phyloP scores from a whole-genome alignment of 2,329 filamentous ascomycete genomes.

The Neopestalotiopsis sp. region DNA sequence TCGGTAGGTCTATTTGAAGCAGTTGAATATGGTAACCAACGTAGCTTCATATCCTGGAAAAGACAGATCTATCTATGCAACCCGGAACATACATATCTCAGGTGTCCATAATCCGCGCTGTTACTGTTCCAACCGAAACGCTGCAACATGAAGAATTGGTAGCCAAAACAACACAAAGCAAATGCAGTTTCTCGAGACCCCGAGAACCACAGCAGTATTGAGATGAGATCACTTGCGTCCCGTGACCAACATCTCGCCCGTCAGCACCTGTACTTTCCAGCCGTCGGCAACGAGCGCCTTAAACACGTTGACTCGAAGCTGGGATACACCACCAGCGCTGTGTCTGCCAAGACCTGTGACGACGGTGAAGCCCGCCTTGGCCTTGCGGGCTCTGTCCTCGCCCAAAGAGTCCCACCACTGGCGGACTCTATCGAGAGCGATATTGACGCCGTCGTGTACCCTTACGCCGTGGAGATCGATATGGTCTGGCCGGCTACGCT shows the following conservation, averaged over 20 bases:
- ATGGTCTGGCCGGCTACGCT: constrained; percentile 63
- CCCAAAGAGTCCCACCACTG: constrained; percentile 79
- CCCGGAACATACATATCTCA: neutral
- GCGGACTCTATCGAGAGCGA: constrained; percentile 69
- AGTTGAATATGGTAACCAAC: too few species aligned
- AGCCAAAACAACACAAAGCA: neutral
- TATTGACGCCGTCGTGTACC: constrained; percentile 81
- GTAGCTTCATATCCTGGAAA: too few species aligned
- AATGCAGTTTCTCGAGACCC: neutral
- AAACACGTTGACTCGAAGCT: constrained; percentile 79
- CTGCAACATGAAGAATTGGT: neutral
- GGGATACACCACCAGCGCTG: constrained; percentile 75
- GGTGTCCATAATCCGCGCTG: neutral
- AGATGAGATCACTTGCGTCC: constrained; percentile 52
- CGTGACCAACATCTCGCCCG: constrained; percentile 72
- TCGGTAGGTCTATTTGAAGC: too few species aligned
- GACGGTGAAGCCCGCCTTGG: constrained; percentile 68
- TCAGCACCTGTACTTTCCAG: constrained; percentile 79
- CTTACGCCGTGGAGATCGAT: constrained; percentile 85
- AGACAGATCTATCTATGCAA: neutral
- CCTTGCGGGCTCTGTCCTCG: constrained; percentile 60
- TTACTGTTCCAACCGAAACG: neutral
- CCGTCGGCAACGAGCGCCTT: constrained; percentile 77
- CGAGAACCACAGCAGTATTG: neutral
- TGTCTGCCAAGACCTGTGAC: constrained; percentile 84